phyloP scores from a whole-genome alignment of 805 yeast species.

The Pichia cephalocereana region DNA sequence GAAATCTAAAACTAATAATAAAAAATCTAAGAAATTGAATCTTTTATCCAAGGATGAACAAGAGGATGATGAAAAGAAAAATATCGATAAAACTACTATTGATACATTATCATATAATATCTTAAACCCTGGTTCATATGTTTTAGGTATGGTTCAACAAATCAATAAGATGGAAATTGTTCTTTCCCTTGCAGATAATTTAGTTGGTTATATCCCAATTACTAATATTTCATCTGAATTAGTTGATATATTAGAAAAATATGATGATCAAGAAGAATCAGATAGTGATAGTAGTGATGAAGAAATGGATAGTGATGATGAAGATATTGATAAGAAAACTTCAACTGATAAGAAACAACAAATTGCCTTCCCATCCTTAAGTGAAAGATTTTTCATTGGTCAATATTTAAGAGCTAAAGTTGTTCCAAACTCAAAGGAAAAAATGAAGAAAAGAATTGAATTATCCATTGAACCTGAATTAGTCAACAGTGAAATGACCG shows the following conservation, averaged over 20 bases:
- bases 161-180: constrained; percentile 57
- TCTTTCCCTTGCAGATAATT: constrained; percentile 69
- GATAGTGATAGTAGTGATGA: constrained; percentile 20
- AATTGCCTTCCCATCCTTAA: constrained; percentile 42
- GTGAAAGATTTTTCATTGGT: constrained; percentile 52
- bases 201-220: constrained; percentile 70
- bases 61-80: constrained; percentile 18
- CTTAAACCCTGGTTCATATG: constrained; percentile 59
- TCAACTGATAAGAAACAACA: constrained; percentile 19
- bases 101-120: constrained; percentile 56
- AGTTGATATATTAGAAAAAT: constrained; percentile 45
- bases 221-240: constrained; percentile 62
- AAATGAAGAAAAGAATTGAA: constrained; percentile 51
- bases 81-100: constrained; percentile 29
- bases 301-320: constrained; percentile 13
- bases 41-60: constrained; percentile 13
- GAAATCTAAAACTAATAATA: constrained; percentile 21
- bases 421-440: constrained; percentile 35
- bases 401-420: constrained; percentile 83
- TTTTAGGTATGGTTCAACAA: constrained; percentile 66
- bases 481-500: constrained; percentile 52
- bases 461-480: constrained; percentile 65
- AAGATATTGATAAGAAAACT: constrained; percentile 13
- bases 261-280: constrained; percentile 41
- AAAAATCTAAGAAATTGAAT: constrained; percentile 17